Conservation (phyloP, 2,329 filamentous ascomycete genomes). For the Herpotrichia juniperi region DNA sequence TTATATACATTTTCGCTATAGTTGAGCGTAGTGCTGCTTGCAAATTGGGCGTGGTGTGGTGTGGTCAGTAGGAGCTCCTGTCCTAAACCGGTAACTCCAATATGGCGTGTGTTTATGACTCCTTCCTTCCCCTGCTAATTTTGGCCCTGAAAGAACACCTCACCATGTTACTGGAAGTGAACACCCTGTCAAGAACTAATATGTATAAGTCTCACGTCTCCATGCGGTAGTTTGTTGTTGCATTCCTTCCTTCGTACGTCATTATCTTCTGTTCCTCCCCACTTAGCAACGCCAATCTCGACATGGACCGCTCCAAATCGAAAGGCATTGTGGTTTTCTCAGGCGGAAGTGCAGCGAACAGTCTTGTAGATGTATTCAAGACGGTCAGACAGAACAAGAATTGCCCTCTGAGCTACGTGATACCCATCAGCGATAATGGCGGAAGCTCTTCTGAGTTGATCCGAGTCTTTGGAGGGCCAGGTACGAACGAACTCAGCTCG, state of each 20-base stretch:
- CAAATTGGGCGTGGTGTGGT: background rate
- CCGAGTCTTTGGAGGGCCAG: conserved; percentile 91
- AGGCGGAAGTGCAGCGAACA: conserved; percentile 93
- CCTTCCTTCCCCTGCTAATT: conserved; percentile 6
- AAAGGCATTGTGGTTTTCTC: conserved; percentile 83
- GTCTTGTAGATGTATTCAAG: conserved; percentile 87
- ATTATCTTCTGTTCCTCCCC: conserved; percentile 22
- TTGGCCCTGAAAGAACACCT: background rate
- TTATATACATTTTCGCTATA: background rate
- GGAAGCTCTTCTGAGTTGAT: conserved; percentile 94
- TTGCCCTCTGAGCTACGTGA: conserved; percentile 79
- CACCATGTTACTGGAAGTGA: conserved; percentile 13
- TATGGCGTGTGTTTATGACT: conserved; percentile 27
- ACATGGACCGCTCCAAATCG: conserved; percentile 31
- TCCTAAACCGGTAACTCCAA: conserved; percentile 18
- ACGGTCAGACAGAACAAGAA: conserved; percentile 64
- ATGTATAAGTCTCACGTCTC: conserved; percentile 24
- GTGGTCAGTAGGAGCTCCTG: conserved; percentile 1
- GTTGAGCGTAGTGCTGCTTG: background rate
- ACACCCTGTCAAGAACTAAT: conserved; percentile 24
- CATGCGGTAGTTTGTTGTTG: conserved; percentile 13
- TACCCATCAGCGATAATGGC: conserved; percentile 95
- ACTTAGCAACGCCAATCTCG: conserved; percentile 15
- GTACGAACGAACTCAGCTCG: conserved; percentile 53
- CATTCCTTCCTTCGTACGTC: conserved; percentile 5